Percentiles rank a stretch among this genome's conserved stretches.
These are phyloP conservation scores for Quillaja saponaria DNA, from an alignment of 306 rosid species.

Conservation along the genomic window DNA sequence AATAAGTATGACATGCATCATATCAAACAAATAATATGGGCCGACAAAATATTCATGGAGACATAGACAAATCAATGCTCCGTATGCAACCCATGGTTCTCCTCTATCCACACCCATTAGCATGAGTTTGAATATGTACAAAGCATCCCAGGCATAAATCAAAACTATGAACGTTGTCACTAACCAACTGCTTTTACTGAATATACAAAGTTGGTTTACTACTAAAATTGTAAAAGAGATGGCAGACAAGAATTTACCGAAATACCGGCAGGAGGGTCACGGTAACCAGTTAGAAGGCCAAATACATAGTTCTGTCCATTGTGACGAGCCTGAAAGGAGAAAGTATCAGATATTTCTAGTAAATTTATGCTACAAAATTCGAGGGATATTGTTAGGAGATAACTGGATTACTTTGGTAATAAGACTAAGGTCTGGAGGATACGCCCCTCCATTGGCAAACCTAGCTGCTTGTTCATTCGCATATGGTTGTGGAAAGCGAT, in stretches of 20 bases:
- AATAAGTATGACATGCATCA: neutral
- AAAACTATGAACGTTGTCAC: neutral
- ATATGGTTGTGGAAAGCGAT: constrained; percentile 91
- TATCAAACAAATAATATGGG: neutral
- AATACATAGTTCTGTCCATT: constrained; percentile 93
- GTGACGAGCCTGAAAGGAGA: constrained; percentile 86
- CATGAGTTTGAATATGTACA: too few relatives aligned
- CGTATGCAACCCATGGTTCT: constrained; percentile 6
- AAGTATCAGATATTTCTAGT: constrained; percentile 14
- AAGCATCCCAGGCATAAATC: too few relatives aligned
- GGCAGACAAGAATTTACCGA: constrained; percentile 46
- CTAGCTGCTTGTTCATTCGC: constrained; percentile 98
- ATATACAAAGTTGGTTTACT: neutral
- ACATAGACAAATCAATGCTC: neutral
- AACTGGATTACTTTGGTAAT: constrained; percentile 72
- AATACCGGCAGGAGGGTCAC: constrained; percentile 96
- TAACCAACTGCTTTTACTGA: neutral
- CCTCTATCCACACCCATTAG: too few relatives aligned
- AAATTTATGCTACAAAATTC: neutral
- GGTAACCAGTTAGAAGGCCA: constrained; percentile 88
- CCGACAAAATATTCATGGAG: neutral
- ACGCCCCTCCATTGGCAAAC: constrained; percentile 98
- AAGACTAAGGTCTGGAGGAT: constrained; percentile 97
- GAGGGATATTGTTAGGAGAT: constrained; percentile 24
- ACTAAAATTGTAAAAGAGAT: neutral